Evolutionary conservation across 345 rosid species (phyloP).

Genomic region (Crucihimalaya himalaica): DNA sequence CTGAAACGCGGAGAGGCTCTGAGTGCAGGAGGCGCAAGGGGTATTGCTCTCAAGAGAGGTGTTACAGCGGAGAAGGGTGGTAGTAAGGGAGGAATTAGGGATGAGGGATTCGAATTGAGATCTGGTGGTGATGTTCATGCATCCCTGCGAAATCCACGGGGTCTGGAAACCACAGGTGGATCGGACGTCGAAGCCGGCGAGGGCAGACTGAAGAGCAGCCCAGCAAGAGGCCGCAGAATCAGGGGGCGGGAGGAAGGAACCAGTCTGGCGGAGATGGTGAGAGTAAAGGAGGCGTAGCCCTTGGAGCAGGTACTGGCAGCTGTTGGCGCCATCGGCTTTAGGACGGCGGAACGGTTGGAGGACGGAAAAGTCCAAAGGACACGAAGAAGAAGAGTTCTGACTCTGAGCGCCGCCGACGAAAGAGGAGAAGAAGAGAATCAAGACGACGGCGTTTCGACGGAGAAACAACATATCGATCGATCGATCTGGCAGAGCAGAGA

Average conservation of each 20-base stretch:
- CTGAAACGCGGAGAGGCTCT: conserved; percentile 52
- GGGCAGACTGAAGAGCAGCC: conserved; percentile 50
- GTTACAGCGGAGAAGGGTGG: conserved; percentile 54
- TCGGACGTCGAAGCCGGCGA: conserved; percentile 56
- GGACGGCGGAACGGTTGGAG: conserved; percentile 49
- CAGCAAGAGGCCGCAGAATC: conserved; percentile 71
- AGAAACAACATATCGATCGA: conserved; percentile 51
- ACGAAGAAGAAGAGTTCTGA: background rate
- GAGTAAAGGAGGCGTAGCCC: conserved; percentile 80
- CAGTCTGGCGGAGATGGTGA: conserved; percentile 55
- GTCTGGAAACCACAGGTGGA: conserved; percentile 69
- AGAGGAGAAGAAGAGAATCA: background rate
- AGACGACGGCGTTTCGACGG: conserved; percentile 10
- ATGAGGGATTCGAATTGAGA: conserved; percentile 53
- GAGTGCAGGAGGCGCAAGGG: conserved; percentile 77
- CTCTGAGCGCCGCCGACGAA: conserved; percentile 28
- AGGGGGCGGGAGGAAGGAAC: conserved; percentile 60
- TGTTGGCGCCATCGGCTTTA: conserved; percentile 19
- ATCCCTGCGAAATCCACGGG: conserved; percentile 73
- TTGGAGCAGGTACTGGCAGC: conserved; percentile 62
- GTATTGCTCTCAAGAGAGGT: conserved; percentile 62
- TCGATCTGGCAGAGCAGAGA: no score
- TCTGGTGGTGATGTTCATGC: conserved; percentile 70
- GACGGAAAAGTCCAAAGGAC: conserved; percentile 71
- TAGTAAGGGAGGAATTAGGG: conserved; percentile 38